phyloP scores from a whole-genome alignment of 1,284 basidiomycete genomes.

The Ganoderma sinense region DNA sequence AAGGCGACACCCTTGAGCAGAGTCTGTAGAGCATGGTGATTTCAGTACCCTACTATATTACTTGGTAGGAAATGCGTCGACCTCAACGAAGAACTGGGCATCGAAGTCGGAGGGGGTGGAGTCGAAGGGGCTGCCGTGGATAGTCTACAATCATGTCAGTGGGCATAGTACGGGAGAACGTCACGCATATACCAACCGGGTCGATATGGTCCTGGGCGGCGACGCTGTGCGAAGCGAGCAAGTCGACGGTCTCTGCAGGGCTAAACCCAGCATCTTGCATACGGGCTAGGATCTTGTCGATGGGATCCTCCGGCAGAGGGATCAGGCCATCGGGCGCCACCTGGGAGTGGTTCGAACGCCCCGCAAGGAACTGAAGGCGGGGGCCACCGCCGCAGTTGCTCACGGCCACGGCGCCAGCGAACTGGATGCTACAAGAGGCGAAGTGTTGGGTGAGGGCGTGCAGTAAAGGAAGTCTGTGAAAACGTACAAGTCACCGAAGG shows the following conservation, averaged over 20 bases:
- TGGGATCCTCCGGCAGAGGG: slow-evolving; percentile 39
- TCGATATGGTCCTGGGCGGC: slow-evolving; percentile 38
- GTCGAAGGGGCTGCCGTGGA: slow-evolving; percentile 37
- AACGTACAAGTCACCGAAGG: slow-evolving; percentile 40
- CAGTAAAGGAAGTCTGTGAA: neutral
- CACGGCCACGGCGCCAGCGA: slow-evolving; percentile 40
- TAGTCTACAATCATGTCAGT: slow-evolving; percentile 6
- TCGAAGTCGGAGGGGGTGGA: slow-evolving; percentile 44
- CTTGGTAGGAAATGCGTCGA: neutral
- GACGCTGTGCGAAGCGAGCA: slow-evolving; percentile 39
- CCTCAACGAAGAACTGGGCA: slow-evolving; percentile 48
- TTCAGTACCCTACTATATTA: neutral
- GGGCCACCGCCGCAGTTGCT: slow-evolving; percentile 41
- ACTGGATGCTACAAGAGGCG: slow-evolving; percentile 34
- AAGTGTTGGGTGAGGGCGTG: neutral
- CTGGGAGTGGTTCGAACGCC: slow-evolving; percentile 31
- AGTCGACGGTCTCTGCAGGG: slow-evolving; percentile 37
- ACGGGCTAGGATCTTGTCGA: slow-evolving; percentile 39
- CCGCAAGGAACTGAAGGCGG: slow-evolving; percentile 37
- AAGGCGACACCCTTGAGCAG: slow-evolving; percentile 43
- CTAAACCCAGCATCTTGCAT: slow-evolving; percentile 37
- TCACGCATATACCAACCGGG: slow-evolving; percentile 12
- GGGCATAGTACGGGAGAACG: neutral
- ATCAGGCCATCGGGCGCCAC: slow-evolving; percentile 37
- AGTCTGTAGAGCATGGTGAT: slow-evolving; percentile 21